A percentile compares a stretch with the other conserved stretches of the same genome.
These are phyloP conservation scores for Kwoniella dejecticola DNA, from an alignment of 768 basidiomycete genomes.

Conservation along the genomic window DNA sequence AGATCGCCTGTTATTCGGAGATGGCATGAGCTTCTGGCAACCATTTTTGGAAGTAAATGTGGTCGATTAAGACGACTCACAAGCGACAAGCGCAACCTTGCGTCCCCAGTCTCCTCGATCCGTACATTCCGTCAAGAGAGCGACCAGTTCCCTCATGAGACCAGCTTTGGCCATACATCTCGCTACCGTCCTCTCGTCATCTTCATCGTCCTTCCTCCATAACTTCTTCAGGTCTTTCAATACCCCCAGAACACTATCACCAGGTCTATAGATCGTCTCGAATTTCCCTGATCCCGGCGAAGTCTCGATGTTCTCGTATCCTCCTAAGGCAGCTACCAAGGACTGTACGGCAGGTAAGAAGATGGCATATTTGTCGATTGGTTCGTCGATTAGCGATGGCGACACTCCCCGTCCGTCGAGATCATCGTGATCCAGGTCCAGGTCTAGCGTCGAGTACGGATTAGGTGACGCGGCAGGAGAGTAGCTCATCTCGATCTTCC, in stretches of 20 bases:
- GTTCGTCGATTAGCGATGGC: neutral
- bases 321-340: conserved; percentile 54
- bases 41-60: too few species aligned
- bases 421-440: neutral
- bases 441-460: neutral
- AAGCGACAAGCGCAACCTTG: conserved; percentile 54
- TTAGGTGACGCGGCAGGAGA: too few species aligned
- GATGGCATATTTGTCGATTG: conserved; percentile 39
- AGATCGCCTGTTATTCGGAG: conserved; percentile 63
- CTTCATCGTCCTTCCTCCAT: conserved; percentile 94
- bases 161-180: conserved; percentile 89
- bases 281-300: conserved; percentile 26
- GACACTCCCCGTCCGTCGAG: neutral
- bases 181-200: conserved; percentile 94
- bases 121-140: conserved; percentile 64
- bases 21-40: neutral
- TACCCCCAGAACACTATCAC: conserved; percentile 54
- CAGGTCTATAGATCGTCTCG: conserved; percentile 54
- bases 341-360: conserved; percentile 55
- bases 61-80: conserved; percentile 37
- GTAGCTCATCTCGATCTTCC: too few species aligned
- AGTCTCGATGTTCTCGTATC: conserved; percentile 50
- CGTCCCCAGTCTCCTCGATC: conserved; percentile 54
- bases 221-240: conserved; percentile 91
- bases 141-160: conserved; percentile 80